phyloP scores from a whole-genome alignment of 2,329 filamentous ascomycete genomes.

The Beauveria varroae region DNA sequence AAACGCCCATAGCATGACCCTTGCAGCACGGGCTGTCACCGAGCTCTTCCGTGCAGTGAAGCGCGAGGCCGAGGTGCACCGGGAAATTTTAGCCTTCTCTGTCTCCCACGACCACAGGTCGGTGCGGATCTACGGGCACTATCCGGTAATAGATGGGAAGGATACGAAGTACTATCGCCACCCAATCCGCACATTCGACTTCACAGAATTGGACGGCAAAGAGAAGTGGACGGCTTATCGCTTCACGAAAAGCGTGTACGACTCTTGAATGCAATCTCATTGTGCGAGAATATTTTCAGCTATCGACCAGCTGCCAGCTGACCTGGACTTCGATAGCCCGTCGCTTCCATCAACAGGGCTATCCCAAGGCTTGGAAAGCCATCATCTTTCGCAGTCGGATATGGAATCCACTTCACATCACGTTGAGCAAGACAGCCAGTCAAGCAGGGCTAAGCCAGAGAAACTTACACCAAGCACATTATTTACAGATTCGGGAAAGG shows the following conservation, averaged over 20 bases:
- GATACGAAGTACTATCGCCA: not conserved
- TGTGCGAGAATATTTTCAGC: not conserved
- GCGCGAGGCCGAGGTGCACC: constrained; percentile 27
- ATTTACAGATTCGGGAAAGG: too few relatives aligned
- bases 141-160: not conserved
- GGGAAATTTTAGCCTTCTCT: constrained; percentile 21
- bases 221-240: constrained; percentile 3
- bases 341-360: not conserved
- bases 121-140: constrained; percentile 1
- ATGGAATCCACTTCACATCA: not conserved
- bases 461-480: too few relatives aligned
- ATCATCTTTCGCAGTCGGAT: not conserved
- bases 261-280: not conserved
- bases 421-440: not conserved
- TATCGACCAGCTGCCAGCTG: not conserved
- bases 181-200: not conserved
- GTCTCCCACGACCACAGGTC: constrained; percentile 1
- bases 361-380: not conserved
- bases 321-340: not conserved
- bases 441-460: not conserved
- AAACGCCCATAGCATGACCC: constrained; percentile 20
- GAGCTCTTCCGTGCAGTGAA: constrained; percentile 28
- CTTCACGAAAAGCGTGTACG: constrained; percentile 1
- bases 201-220: not conserved
- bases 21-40: constrained; percentile 28